These are phyloP conservation scores for Pseudopyricularia cyperi DNA, from an alignment of 2,329 filamentous ascomycete genomes.

Conservation along the genomic window DNA sequence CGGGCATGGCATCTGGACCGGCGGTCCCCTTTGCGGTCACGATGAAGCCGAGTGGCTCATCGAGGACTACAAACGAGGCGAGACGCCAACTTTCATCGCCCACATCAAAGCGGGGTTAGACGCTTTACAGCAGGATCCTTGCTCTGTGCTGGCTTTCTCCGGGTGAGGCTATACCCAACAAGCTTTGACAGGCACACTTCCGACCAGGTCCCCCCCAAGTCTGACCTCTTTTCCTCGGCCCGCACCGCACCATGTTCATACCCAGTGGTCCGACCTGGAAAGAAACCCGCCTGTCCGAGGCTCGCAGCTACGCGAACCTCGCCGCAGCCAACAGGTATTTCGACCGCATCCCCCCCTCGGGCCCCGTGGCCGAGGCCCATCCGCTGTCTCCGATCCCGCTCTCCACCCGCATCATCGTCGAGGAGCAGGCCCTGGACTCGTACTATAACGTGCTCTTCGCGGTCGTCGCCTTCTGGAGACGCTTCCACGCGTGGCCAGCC, in stretches of 20 bases:
- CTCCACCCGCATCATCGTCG: constrained; percentile 36
- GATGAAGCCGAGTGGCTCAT: constrained; percentile 58
- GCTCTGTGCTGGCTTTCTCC: constrained; percentile 53
- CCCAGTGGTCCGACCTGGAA: constrained; percentile 48
- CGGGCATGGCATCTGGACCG: constrained; percentile 69
- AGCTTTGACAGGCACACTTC: neutral
- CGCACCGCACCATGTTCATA: neutral
- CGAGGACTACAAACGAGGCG: constrained; percentile 62
- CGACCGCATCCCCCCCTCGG: constrained; percentile 15
- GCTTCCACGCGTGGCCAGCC: constrained; percentile 33
- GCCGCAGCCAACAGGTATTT: constrained; percentile 34
- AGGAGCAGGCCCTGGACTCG: constrained; percentile 68
- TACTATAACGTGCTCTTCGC: constrained; percentile 77
- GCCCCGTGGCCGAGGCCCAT: neutral
- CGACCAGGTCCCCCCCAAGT: neutral
- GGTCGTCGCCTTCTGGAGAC: constrained; percentile 40
- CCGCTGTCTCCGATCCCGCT: constrained; percentile 15
- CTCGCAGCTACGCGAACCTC: constrained; percentile 46
- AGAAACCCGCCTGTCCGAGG: constrained; percentile 45
- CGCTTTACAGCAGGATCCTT: constrained; percentile 30
- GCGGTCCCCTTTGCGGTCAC: constrained; percentile 36
- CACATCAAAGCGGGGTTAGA: constrained; percentile 57
- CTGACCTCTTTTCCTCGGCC: neutral
- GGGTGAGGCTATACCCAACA: constrained; percentile 32
- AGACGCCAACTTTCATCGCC: constrained; percentile 66